These are phyloP conservation scores for Anisogramma anomala DNA, from an alignment of 2,329 filamentous ascomycete species.

Conservation along the genomic window DNA sequence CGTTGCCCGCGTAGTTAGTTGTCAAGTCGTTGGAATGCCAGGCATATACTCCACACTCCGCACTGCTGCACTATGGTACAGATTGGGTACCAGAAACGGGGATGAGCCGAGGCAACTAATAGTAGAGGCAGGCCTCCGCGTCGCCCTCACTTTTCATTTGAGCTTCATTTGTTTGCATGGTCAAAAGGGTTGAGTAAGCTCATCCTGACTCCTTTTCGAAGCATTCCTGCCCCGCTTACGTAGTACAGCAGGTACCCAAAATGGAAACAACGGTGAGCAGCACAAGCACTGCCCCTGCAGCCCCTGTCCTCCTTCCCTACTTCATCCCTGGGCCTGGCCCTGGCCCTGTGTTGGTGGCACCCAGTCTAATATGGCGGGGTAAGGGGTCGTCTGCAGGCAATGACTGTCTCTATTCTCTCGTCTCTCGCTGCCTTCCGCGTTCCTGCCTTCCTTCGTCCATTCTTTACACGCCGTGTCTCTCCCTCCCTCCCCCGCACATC, in stretches of 20 bases:
- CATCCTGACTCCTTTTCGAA: slow-evolving; percentile 1
- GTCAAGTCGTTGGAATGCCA: no score
- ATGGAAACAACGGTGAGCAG: slow-evolving; percentile 12
- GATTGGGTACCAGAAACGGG: no score
- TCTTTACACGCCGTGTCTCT: neutral
- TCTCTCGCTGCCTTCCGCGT: neutral
- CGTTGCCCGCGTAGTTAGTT: no score
- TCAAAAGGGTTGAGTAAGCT: neutral
- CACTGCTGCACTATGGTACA: no score
- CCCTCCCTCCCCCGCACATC: neutral
- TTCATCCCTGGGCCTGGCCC: slow-evolving; percentile 8
- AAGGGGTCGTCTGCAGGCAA: no score
- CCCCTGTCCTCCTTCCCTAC: slow-evolving; percentile 4
- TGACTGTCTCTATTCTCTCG: no score
- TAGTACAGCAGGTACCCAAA: no score
- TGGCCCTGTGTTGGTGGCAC: neutral
- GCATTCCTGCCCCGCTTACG: no score
- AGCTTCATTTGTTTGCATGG: neutral
- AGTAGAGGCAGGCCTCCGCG: no score
- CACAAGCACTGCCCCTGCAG: slow-evolving; percentile 3
- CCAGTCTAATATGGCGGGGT: neutral
- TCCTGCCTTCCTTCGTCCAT: slow-evolving; percentile 1
- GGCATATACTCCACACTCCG: no score
- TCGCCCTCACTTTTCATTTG: no score
- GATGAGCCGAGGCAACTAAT: no score